phyloP scores from a whole-genome alignment of 805 yeast genomes.

The Cyberlindnera suaveolens region DNA sequence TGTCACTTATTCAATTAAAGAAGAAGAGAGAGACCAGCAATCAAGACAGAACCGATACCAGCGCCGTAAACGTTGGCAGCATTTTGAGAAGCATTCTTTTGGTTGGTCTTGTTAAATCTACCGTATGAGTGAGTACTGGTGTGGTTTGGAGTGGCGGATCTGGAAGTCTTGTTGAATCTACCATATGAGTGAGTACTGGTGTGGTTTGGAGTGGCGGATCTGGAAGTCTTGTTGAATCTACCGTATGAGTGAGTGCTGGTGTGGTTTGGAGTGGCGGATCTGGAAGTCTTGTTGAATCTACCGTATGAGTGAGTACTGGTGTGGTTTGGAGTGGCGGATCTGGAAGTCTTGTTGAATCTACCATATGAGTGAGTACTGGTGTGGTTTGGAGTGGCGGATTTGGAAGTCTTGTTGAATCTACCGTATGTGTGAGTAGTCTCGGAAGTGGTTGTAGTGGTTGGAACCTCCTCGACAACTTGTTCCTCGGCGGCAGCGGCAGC shows the following conservation, averaged over 20 bases:
- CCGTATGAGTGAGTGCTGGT: slow-evolving; percentile 49
- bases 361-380: slow-evolving; percentile 55
- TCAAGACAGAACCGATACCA: slow-evolving; percentile 38
- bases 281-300: slow-evolving; percentile 42
- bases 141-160: slow-evolving; percentile 31
- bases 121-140: slow-evolving; percentile 56
- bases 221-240: slow-evolving; percentile 41
- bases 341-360: slow-evolving; percentile 43
- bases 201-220: slow-evolving; percentile 25
- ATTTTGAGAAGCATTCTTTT: slow-evolving; percentile 22
- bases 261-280: slow-evolving; percentile 27
- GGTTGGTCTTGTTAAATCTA: slow-evolving; percentile 40
- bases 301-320: slow-evolving; percentile 49
- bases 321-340: slow-evolving; percentile 28
- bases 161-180: slow-evolving; percentile 41
- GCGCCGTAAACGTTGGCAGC: slow-evolving; percentile 25
- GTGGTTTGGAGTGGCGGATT: slow-evolving; percentile 26
- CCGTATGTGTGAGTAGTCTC: slow-evolving; percentile 53
- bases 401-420: slow-evolving; percentile 42
- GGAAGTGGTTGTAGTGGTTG: slow-evolving; percentile 23
- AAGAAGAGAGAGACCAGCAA: slow-evolving; percentile 45
- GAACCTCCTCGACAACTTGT: slow-evolving; percentile 11
- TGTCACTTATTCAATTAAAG: slow-evolving; percentile 24
- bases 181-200: slow-evolving; percentile 56
- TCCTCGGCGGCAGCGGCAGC: slow-evolving; percentile 22